phyloP scores from a whole-genome alignment of 2,329 filamentous ascomycete species.

The Fusarium avenaceum region DNA sequence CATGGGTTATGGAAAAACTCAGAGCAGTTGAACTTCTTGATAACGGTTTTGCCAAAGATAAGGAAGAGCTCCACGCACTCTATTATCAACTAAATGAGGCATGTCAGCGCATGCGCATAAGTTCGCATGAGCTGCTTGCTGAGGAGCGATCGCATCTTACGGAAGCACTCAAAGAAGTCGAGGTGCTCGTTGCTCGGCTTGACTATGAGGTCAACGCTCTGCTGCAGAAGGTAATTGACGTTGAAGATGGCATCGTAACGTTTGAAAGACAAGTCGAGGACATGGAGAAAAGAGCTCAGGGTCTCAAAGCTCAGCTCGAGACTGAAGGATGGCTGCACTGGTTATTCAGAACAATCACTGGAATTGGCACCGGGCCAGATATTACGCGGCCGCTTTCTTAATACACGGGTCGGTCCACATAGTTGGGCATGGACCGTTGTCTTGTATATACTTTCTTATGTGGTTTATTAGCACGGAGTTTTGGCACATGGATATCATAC shows the following conservation, averaged over 20 bases:
- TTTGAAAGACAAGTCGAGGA: slow-evolving; percentile 84
- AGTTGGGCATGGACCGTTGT: slow-evolving; percentile 10
- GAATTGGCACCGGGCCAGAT: slow-evolving; percentile 71
- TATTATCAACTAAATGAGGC: slow-evolving; percentile 79
- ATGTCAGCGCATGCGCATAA: slow-evolving; percentile 76
- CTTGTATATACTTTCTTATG: slow-evolving; percentile 6
- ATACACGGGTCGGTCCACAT: slow-evolving; percentile 7
- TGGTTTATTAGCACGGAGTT: slow-evolving; percentile 36
- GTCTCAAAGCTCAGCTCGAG: slow-evolving; percentile 73
- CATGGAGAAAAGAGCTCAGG: slow-evolving; percentile 74
- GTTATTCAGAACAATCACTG: slow-evolving; percentile 72
- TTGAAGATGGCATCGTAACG: slow-evolving; percentile 83
- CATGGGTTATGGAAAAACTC: slow-evolving; percentile 74
- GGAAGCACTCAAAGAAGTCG: slow-evolving; percentile 82
- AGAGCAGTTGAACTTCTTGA: slow-evolving; percentile 71
- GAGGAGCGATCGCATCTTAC: slow-evolving; percentile 77
- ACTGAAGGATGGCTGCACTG: slow-evolving; percentile 75
- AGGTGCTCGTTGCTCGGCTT: slow-evolving; percentile 84
- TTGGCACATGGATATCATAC: slow-evolving; percentile 22
- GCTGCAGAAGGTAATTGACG: slow-evolving; percentile 84
- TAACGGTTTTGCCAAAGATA: slow-evolving; percentile 71
- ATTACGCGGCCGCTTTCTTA: slow-evolving; percentile 56
- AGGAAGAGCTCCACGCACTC: slow-evolving; percentile 73
- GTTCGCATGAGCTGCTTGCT: slow-evolving; percentile 76
- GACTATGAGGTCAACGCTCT: slow-evolving; percentile 92